These are phyloP conservation scores for Salix dunnii DNA, from an alignment of 345 rosid genomes.

Conservation along the genomic window DNA sequence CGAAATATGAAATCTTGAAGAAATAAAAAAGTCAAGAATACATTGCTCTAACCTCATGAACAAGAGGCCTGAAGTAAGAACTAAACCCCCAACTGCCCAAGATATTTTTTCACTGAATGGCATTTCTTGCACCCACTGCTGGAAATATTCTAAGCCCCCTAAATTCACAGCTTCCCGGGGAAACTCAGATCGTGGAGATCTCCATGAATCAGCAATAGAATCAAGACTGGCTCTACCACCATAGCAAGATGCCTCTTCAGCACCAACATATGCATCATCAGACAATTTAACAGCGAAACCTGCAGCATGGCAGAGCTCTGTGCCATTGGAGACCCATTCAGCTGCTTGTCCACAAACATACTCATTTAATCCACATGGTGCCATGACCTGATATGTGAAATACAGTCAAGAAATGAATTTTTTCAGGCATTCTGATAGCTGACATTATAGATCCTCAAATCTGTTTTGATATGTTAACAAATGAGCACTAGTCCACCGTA, in stretches of 20 bases:
- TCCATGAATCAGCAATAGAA: slow-evolving; percentile 76
- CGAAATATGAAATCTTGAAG: background rate
- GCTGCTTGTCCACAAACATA: slow-evolving; percentile 79
- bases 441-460: background rate
- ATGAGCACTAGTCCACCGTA: background rate
- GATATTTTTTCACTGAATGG: slow-evolving; percentile 49
- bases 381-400: slow-evolving; percentile 46
- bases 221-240: slow-evolving; percentile 82
- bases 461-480: background rate
- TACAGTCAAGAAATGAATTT: slow-evolving; percentile 16
- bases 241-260: slow-evolving; percentile 59
- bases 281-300: slow-evolving; percentile 61
- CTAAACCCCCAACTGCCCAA: slow-evolving; percentile 84
- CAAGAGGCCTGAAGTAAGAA: slow-evolving; percentile 61
- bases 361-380: slow-evolving; percentile 77
- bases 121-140: slow-evolving; percentile 50
- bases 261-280: slow-evolving; percentile 23
- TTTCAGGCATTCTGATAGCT: slow-evolving; percentile 9
- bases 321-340: slow-evolving; percentile 78
- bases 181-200: slow-evolving; percentile 35
- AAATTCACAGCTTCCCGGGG: slow-evolving; percentile 28
- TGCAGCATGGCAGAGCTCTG: slow-evolving; percentile 75
- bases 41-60: slow-evolving; percentile 50
- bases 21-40: slow-evolving; percentile 5
- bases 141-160: slow-evolving; percentile 35